Evolutionary conservation across 2,329 filamentous ascomycete genomes (phyloP), one percentile per base, ranked within the genome.

Genomic region (Botryotinia globosa): DNA sequence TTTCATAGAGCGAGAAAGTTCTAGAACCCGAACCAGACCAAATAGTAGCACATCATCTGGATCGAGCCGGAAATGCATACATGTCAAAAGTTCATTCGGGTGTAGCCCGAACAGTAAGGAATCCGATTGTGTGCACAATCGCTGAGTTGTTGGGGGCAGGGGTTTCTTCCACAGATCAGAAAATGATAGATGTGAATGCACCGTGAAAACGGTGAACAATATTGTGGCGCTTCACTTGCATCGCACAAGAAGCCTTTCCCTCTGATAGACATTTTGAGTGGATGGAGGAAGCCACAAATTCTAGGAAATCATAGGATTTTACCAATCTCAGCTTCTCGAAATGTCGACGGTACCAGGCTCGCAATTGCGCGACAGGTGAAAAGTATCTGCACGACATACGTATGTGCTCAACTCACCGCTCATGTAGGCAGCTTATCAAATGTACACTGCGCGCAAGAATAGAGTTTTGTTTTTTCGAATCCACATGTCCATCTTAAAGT

Each of bases 151-250:
- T 66, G 64, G 16, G 25, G 45, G n/a, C n/a, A n/a, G n/a, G n/a
- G 14, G 54, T 32, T 51, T 16, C 25, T 54, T 56, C 29, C 64
- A 67, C 16, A 29, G 64, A 67, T 10, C 25, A 16, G 29, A 42
- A 67, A 67, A 67, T 25, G 48, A 67, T 32, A 67, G 48, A 67
- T 67, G 29, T 25, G 34, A 56, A 42, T 22, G 48, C 64, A 39
- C 18, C 22, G n/a, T 32, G 39, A 42, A 32, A 67, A 67, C 25
- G 64, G 48, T 22, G 48, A 67, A 67, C 25, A 42, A 42, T 42
- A 42, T 32, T 42, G 64, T 42, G 48, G 48, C 39, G 9, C 64
- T 39, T n/a, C 34, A 42, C 18, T 42, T 54, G 25, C 34, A 48
- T 67, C 18, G 18, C 48, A 32, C 48, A 67, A 39, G 34, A 54